Evolutionary conservation across 345 rosid species (phyloP), one percentile per base, ranked within the genome.

Genomic region (Syzygium oleosum): DNA sequence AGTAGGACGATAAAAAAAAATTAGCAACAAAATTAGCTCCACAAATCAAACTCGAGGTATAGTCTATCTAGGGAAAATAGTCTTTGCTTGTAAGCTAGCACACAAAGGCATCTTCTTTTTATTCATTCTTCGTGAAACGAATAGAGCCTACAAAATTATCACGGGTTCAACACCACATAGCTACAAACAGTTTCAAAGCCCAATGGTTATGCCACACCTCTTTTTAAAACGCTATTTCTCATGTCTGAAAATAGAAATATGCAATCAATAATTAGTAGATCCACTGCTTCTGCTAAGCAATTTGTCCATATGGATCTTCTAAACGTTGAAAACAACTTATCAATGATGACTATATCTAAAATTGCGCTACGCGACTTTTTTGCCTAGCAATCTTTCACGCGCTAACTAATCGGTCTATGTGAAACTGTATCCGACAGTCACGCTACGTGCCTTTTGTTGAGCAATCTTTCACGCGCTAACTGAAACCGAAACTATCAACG

Each of bases 351-450:
- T 2, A 68, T 8, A 65, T 9, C 6, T 4, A 68, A 68, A 68
- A 22, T 65, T 31, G 79, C 41, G 31, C 19, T 8, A 65, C 23
- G 3, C 22, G 12, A 31, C 41, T 65, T 19, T 65, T 31, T 65
- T 31, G 1, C 79, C 6, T 5, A 16, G 6, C 12, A 65, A 65
- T 31, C 79, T 31, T 65, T 65, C 43, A 65, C 23, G 23, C 6
- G 23, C 79, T 31, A 31, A 65, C 6, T 2, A 0, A 15, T 31
- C 7, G 7, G 43, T 65, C 43, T 65, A 3, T 1, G 2, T 19
- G 3, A 63, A 61, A 29, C 1, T 3, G 2, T 29, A 12, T 61
- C 0, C 6, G 0, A 63, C 8, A 63, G n/a, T 63, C 1, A 0
- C 73, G 15, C 38, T n/a, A 31, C 22, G 3, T 23, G 2, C 3